Evolutionary conservation across 495 filamentous ascomycete genomes (phyloP), one percentile per base, ranked within the genome.

Genomic region (Xylaria acuta): DNA sequence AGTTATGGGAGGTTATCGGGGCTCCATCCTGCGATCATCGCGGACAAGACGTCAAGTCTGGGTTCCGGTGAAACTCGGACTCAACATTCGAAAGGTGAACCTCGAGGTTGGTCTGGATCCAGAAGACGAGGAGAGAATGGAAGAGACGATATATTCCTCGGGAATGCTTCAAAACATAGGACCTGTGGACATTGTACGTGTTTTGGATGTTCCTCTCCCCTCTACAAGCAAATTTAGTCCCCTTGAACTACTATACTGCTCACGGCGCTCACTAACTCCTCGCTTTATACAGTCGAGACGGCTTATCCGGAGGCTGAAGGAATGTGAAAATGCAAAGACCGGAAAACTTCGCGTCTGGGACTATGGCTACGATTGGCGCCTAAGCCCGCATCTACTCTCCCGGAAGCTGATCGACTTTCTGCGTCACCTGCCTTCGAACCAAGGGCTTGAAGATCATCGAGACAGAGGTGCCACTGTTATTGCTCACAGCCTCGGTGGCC

Each of bases 321-420:
- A 91, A 43, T 92, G 88, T 67, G 89, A 92, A 49, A 96, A 95
- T 72, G 89, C 89, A 3, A 81, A 86, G 49, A 86, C 85, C 18
- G 93, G 93, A 32, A 91, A 87, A 70, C 83, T 98, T 1, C 86
- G 94, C 49, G 89, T 98, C 3, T 92, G 92, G 80, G 91, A 98
- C 73, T 99, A 96, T 75, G 94, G 96, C 40, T 99, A 97, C 77
- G 95, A 99, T 79, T 99, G 95, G 95, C 89, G 96, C 38, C 83
- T 99, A 67, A 94, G 92, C 71, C 96, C 96, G 1, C 88, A 92
- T 75, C 82, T 95, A 1, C 86, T 97, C 3, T 93, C 92, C 1
- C 82, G 85, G 12, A 87, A 87, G 63, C 82, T 99, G 7, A 87
- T 91, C 36, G 77, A 84, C 40, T 97, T 92, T 72, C 83, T 99